phyloP scores from a whole-genome alignment of 345 rosid genomes.

The Xanthoceras sorbifolium region DNA sequence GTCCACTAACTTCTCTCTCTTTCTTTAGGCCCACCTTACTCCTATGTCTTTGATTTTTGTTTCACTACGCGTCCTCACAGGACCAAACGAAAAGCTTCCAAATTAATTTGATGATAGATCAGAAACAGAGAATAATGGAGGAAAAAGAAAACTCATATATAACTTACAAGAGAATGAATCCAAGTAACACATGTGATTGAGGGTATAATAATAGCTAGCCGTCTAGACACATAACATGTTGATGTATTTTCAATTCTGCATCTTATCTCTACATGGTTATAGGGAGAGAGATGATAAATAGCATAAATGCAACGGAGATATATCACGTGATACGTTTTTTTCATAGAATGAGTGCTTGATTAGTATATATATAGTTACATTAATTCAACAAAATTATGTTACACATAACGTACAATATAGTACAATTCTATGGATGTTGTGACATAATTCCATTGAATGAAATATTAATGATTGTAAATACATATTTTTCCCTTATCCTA shows the following conservation, averaged over 20 bases:
- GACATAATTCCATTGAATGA: too few relatives aligned
- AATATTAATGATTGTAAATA: too few relatives aligned
- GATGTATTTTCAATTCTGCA: not conserved
- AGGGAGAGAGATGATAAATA: too few relatives aligned
- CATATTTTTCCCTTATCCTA: not conserved
- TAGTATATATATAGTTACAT: too few relatives aligned
- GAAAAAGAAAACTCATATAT: not conserved
- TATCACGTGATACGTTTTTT: too few relatives aligned
- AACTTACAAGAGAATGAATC: constrained; percentile 19
- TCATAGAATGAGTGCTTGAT: too few relatives aligned
- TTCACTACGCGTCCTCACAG: not conserved
- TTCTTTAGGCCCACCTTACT: not conserved
- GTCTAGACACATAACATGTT: constrained; percentile 16
- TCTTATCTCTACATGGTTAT: too few relatives aligned
- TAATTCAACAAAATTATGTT: too few relatives aligned
- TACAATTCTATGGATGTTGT: too few relatives aligned
- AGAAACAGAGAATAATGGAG: not conserved
- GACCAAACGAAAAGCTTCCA: not conserved
- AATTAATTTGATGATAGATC: not conserved
- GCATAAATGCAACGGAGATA: too few relatives aligned
- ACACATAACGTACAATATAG: too few relatives aligned
- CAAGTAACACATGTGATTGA: constrained; percentile 15
- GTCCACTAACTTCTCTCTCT: not conserved
- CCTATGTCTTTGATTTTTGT: not conserved
- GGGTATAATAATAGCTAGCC: not conserved